Conservation (phyloP, 495 filamentous ascomycete genomes). For the Halenospora varia region DNA sequence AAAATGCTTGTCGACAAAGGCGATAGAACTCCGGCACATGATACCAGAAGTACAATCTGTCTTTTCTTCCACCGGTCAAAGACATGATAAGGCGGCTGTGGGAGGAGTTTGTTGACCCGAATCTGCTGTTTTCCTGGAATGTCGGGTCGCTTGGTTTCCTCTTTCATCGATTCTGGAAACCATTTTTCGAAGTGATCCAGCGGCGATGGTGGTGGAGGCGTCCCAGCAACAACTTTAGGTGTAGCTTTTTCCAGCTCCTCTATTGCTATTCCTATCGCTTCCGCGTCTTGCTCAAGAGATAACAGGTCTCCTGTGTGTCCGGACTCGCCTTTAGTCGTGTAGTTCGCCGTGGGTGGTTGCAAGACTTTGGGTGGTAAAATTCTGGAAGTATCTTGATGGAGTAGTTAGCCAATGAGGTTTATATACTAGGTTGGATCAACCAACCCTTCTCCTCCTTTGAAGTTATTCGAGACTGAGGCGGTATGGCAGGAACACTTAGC, state of each 20-base stretch:
- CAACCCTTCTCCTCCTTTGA: background rate
- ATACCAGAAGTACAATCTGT: constrained; percentile 34
- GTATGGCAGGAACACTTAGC: background rate
- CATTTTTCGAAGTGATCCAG: background rate
- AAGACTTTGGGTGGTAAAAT: too few species aligned
- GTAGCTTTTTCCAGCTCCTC: background rate
- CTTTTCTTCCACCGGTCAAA: constrained; percentile 32
- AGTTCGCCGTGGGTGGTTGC: too few species aligned
- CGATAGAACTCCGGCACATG: constrained; percentile 33
- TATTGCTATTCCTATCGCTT: background rate
- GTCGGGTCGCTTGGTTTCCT: background rate
- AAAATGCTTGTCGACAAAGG: constrained; percentile 35
- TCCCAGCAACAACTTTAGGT: background rate
- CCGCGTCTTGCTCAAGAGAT: too few species aligned
- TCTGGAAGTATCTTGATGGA: too few species aligned
- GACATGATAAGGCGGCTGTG: constrained; percentile 25
- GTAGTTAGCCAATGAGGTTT: too few species aligned
- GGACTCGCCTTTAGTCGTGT: too few species aligned
- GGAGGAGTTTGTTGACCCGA: background rate
- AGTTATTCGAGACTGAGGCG: background rate
- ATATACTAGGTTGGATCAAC: background rate
- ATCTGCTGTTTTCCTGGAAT: background rate
- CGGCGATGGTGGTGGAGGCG: background rate
- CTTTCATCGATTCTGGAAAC: background rate
- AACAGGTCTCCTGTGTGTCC: too few species aligned